Evolutionary conservation across 805 yeast genomes (phyloP).

Genomic region (Priceomyces haplophilus): DNA sequence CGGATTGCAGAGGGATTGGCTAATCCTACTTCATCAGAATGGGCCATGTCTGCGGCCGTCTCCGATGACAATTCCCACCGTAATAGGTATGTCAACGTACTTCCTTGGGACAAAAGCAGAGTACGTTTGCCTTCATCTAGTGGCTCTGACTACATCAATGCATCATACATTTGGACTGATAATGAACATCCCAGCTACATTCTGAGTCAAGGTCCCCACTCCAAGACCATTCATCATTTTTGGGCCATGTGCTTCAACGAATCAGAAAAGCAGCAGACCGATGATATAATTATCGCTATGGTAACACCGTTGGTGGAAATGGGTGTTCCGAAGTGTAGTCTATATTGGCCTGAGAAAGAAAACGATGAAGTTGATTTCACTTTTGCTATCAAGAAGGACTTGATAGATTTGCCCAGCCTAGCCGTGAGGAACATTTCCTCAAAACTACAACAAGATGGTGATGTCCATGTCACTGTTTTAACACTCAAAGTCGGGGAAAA

Average conservation of each 20-base stretch:
- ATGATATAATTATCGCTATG: slow-evolving; percentile 34
- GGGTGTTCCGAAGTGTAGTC: slow-evolving; percentile 37
- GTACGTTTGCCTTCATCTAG: slow-evolving; percentile 24
- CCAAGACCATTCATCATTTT: slow-evolving; percentile 39
- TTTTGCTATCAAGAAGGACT: slow-evolving; percentile 16
- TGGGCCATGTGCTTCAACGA: slow-evolving; percentile 47
- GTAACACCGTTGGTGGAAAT: slow-evolving; percentile 51
- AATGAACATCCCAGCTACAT: slow-evolving; percentile 40
- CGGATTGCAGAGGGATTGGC: slow-evolving; percentile 10
- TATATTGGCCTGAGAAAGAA: slow-evolving; percentile 38
- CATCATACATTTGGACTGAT: slow-evolving; percentile 28
- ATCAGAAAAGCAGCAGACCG: slow-evolving; percentile 24
- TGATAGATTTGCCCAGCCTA: slow-evolving; percentile 18
- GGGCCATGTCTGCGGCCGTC: slow-evolving; percentile 7
- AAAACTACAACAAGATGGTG: slow-evolving; percentile 14
- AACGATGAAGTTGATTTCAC: slow-evolving; percentile 19
- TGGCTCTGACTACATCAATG: slow-evolving; percentile 37
- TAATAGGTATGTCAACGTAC: slow-evolving; percentile 39
- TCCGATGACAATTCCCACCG: slow-evolving; percentile 9
- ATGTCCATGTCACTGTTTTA: slow-evolving; percentile 26
- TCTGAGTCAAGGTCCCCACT: slow-evolving; percentile 68
- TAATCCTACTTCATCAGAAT: slow-evolving; percentile 5
- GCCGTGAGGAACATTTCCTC: slow-evolving; percentile 17
- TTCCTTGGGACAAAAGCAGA: slow-evolving; percentile 39
- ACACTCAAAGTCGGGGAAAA: slow-evolving; percentile 16